Percentiles rank a stretch among this genome's conserved stretches.
These are phyloP conservation scores for Colletotrichum euphorbiae DNA, from an alignment of 2,329 filamentous ascomycete species.

Conservation along the genomic window DNA sequence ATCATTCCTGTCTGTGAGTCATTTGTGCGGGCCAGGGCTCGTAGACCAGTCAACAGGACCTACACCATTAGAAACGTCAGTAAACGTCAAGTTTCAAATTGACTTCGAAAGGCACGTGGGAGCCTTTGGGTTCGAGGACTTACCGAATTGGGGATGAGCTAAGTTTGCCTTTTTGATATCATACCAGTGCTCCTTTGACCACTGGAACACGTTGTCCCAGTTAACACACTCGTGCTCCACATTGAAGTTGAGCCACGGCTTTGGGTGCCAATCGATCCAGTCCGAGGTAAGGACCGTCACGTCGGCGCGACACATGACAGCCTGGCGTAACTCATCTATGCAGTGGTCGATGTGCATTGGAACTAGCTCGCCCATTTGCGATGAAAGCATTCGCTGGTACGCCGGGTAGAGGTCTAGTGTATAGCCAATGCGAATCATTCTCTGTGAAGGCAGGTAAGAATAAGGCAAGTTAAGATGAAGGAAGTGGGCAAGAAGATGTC, in stretches of 20 bases:
- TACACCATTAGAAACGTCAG: neutral
- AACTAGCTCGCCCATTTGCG: slow-evolving; percentile 3
- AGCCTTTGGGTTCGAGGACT: neutral
- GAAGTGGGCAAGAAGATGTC: neutral
- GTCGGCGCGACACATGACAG: slow-evolving; percentile 11
- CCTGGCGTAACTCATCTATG: slow-evolving; percentile 2
- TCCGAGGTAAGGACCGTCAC: neutral
- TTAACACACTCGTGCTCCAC: slow-evolving; percentile 19
- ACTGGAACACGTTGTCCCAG: neutral
- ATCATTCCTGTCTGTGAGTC: neutral
- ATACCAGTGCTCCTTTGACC: slow-evolving; percentile 7
- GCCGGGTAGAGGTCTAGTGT: slow-evolving; percentile 13
- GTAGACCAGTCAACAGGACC: slow-evolving; percentile 14
- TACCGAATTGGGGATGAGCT: slow-evolving; percentile 11
- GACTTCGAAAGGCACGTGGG: neutral
- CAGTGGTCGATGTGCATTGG: slow-evolving; percentile 13
- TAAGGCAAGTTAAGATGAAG: neutral
- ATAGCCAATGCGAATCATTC: slow-evolving; percentile 3
- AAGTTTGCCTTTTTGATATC: slow-evolving; percentile 18
- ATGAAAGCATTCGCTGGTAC: neutral
- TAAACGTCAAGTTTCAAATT: neutral
- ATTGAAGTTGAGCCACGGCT: slow-evolving; percentile 6
- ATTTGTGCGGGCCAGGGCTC: slow-evolving; percentile 1
- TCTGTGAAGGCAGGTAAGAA: neutral
- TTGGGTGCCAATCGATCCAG: slow-evolving; percentile 9